Base-by-base conservation (phyloP, 2,329 filamentous ascomycete species). In the Ilyonectria destructans region DNA sequence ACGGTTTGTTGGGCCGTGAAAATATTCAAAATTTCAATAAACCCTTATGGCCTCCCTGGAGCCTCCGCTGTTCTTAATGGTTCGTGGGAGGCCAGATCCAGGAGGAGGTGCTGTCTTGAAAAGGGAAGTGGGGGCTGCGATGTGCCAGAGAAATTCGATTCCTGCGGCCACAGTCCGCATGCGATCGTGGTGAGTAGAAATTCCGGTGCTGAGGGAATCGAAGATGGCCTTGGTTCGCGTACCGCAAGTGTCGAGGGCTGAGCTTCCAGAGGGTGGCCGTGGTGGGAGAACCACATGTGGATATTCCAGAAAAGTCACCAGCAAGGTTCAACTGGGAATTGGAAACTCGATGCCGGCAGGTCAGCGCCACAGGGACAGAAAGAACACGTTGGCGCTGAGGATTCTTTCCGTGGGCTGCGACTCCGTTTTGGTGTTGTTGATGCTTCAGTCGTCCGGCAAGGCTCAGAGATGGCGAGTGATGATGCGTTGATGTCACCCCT, bases 401-500 rank as follows among this genome's bases (percentile, higher is more conserved):
- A 21, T 57, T 58, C 33, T 40, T 21, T 37, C 37, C 17, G 60
- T 31, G 46, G 21, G 6, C 10, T 17, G 40, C 4, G 13, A 43
- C n/a, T 17, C 29, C 23, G 54, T 40, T 40, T 57, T 58, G 52
- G 31, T 26, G 52, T 43, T 33, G 35, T 26, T 45, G 58, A 10
- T 51, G 60, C 43, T 49, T 17, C n/a, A 35, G 31, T 17, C 48
- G 31, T 31, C 29, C 19, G 31, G 9, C 54, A n/a, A 29, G 26
- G 54, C 46, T 19, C 52, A 17, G 29, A 23, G 26, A 26, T 63
- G 31, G 60, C 60, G 33, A 37, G 54, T 31, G 45, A 19, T 35
- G n/a, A 51, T 51, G 54, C 17, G 52, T 54, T 57, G 60, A 63
- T 63, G 60, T 35, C 60, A 63, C 52, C 60, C 60, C 60, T 57